These are phyloP conservation scores for Scolecobasidium constrictum DNA, from an alignment of 2,329 filamentous ascomycete genomes.

Conservation along the genomic window DNA sequence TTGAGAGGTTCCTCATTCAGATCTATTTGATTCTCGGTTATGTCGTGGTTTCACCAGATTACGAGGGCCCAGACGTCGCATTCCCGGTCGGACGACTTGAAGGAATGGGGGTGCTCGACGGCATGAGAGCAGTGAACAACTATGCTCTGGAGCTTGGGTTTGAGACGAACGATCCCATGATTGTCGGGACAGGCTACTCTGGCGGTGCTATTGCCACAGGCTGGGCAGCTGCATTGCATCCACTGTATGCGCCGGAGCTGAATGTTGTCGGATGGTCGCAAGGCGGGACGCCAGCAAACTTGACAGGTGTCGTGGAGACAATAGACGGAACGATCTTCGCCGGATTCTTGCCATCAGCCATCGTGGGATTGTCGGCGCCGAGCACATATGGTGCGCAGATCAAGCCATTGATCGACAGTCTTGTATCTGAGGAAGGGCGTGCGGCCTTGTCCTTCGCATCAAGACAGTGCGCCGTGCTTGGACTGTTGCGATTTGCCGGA, in stretches of 20 bases:
- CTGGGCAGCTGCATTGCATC: slow-evolving; percentile 18
- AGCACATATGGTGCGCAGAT: slow-evolving; percentile 9
- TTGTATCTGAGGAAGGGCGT: not conserved
- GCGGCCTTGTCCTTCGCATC: not conserved
- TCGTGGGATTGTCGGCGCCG: slow-evolving; percentile 15
- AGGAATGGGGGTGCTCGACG: slow-evolving; percentile 19
- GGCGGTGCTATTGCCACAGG: slow-evolving; percentile 17
- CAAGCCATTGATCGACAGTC: slow-evolving; percentile 12
- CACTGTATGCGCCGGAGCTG: slow-evolving; percentile 19
- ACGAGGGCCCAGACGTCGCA: slow-evolving; percentile 17
- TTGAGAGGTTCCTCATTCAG: not conserved
- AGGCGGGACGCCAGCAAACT: slow-evolving; percentile 21
- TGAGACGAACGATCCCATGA: slow-evolving; percentile 9
- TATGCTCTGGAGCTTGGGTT: slow-evolving; percentile 1
- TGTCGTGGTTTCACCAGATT: slow-evolving; percentile 18
- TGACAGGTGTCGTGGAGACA: slow-evolving; percentile 15
- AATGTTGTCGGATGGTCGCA: slow-evolving; percentile 19
- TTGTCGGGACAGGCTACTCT: slow-evolving; percentile 15
- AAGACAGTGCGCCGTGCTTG: not conserved
- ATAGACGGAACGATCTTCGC: slow-evolving; percentile 17
- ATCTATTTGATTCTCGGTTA: slow-evolving; percentile 14
- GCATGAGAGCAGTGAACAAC: slow-evolving; percentile 15
- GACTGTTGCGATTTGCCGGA: not conserved
- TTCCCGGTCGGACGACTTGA: slow-evolving; percentile 16
- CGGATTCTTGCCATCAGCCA: slow-evolving; percentile 15